Base-by-base conservation (phyloP, 2,329 filamentous ascomycete genomes). In the Fusarium algeriense region DNA sequence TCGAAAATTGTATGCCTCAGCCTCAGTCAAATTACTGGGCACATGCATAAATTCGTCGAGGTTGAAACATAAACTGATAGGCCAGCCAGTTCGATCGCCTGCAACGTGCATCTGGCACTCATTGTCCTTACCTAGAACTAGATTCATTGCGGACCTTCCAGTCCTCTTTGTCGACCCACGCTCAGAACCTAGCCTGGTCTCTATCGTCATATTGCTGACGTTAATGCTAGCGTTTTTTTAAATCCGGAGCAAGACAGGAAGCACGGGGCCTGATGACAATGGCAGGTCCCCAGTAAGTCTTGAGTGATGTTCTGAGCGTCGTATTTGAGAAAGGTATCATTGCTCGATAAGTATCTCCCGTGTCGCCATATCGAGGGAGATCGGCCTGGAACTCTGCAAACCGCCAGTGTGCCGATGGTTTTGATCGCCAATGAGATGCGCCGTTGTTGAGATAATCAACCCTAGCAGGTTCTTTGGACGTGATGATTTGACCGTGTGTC, bases 391-490 rank as follows among this genome's bases (percentile, higher is more conserved):
- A 28, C 30, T 68, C 61, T 7, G 52, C 43, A 15, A 68, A 68
- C 37, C 61, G 56, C 65, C 61, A 68, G n/a, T 58, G 41, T 1
- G 61, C 57, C 5, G 41, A 32, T n/a, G 57, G 65, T 9, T 34
- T 52, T 1, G 48, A 57, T 4, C 20, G 40, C 56, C 61, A 60
- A 8, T 30, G 41, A n/a, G 26, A 32, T 15, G 23, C 23, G n/a
- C 50, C 26, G 8, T 30, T 28, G 11, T 32, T n/a, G 35, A 41
- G 15, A 30, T 7, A 28, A 12, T n/a, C 41, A 44, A 44, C 23
- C 41, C 10, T 30, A 15, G 20, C 20, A 34, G 19, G 45, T n/a
- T 28, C 17, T 23, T 28, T 54, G 50, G n/a, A 30, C 13, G 37
- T 13, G 11, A 41, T 23, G 17, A 26, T 10, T 11, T 7, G 28